Conservation (phyloP, 23 red algal genomes). For the Cyanidioschyzon merolae region DNA sequence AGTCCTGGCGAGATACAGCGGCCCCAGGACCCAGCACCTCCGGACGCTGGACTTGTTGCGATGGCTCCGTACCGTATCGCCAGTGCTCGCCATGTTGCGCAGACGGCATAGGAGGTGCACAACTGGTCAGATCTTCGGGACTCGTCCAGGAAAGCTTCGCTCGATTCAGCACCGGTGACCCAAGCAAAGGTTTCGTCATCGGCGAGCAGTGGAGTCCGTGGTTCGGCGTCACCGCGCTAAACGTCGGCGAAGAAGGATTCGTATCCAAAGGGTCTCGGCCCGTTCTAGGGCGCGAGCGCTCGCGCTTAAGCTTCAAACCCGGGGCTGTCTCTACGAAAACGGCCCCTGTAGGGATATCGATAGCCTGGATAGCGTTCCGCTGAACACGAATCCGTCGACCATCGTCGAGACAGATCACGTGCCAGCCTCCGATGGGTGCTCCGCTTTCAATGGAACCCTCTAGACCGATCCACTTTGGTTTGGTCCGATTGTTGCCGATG, state of each 20-base stretch:
- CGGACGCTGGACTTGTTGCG: not conserved
- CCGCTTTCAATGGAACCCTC: constrained; percentile 38
- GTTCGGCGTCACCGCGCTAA: constrained; percentile 17
- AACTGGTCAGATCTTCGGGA: not conserved
- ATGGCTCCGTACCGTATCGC: not conserved
- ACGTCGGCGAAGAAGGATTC: constrained; percentile 5
- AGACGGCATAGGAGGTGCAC: not conserved
- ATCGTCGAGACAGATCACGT: constrained; percentile 53
- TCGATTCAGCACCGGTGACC: not conserved
- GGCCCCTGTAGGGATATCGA: constrained; percentile 22
- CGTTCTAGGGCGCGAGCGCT: constrained; percentile 10
- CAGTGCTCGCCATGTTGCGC: not conserved
- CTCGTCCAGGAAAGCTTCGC: not conserved
- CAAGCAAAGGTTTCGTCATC: not conserved
- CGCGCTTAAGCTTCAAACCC: not conserved
- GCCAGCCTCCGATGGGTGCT: constrained; percentile 76
- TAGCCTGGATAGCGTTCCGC: constrained; percentile 60
- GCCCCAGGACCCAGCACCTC: not conserved
- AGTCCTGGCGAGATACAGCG: not conserved
- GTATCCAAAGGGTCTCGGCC: not conserved
- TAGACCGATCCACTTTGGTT: constrained; percentile 38
- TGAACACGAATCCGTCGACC: constrained; percentile 61
- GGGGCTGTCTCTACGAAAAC: not conserved
- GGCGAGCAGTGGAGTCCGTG: constrained; percentile 4
- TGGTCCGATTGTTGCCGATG: constrained; percentile 87